These are phyloP conservation scores for Rheum nobile DNA, from an alignment of 148 eudicot species.

Conservation along the genomic window DNA sequence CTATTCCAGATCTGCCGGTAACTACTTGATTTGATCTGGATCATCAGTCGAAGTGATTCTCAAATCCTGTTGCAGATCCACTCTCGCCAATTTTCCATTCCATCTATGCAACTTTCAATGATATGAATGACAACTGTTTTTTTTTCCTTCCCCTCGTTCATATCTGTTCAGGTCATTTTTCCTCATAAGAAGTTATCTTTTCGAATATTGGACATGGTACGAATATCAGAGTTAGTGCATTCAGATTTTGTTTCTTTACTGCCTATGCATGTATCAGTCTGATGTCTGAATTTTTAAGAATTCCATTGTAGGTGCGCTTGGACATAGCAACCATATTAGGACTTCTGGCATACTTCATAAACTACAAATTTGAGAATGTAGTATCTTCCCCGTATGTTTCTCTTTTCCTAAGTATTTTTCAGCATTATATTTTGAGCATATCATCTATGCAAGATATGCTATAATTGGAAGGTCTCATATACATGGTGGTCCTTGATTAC, in stretches of 20 bases:
- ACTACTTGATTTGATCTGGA: constrained; percentile 9
- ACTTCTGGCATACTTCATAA: constrained; percentile 76
- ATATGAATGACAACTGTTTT: background rate
- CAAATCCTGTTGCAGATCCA: background rate
- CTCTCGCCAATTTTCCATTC: background rate
- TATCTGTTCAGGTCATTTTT: constrained; percentile 59
- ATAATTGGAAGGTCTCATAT: background rate
- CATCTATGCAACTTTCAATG: background rate
- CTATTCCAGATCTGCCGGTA: constrained; percentile 90
- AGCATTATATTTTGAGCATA: background rate
- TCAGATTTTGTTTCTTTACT: background rate
- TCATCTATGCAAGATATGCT: background rate
- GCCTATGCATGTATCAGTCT: background rate
- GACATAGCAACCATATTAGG: constrained; percentile 74
- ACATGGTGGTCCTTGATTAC: background rate
- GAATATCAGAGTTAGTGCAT: constrained; percentile 7
- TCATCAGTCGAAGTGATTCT: background rate
- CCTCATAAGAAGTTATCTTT: constrained; percentile 93
- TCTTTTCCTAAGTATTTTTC: constrained; percentile 1
- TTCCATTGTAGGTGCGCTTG: constrained; percentile 72
- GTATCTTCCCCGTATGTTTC: constrained; percentile 74
- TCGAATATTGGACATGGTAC: constrained; percentile 85
- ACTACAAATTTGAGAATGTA: constrained; percentile 77
- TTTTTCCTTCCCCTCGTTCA: background rate
- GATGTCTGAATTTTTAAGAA: constrained; percentile 3